These are phyloP conservation scores for Polychaeton citri DNA, from an alignment of 2,329 filamentous ascomycete genomes.

Conservation along the genomic window DNA sequence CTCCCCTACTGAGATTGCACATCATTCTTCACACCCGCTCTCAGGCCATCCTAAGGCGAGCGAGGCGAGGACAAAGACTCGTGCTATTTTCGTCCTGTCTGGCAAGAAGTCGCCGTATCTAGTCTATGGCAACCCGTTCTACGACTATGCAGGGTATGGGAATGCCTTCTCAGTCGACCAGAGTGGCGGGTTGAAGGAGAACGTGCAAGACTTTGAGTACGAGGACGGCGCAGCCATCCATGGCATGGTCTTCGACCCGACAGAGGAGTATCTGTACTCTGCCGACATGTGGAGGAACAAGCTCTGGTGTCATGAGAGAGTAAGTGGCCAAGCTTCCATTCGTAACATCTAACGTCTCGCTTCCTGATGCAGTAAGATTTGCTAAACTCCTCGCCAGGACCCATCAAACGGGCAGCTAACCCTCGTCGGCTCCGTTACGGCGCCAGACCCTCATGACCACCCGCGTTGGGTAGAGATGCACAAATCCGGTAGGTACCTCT, in stretches of 20 bases:
- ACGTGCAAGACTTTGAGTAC: constrained; percentile 63
- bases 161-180: constrained; percentile 54
- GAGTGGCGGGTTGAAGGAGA: constrained; percentile 44
- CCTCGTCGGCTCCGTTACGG: constrained; percentile 59
- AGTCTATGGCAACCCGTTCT: constrained; percentile 86
- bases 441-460: constrained; percentile 59
- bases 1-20: constrained; percentile 61
- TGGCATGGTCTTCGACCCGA: constrained; percentile 68
- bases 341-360: too few species aligned
- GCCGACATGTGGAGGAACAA: constrained; percentile 67
- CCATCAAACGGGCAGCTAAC: constrained; percentile 46
- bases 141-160: constrained; percentile 68
- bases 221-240: constrained; percentile 59
- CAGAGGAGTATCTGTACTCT: constrained; percentile 63
- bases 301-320: constrained; percentile 71
- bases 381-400: too few species aligned
- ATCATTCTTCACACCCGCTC: constrained; percentile 62
- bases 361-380: too few species aligned
- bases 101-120: constrained; percentile 63
- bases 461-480: constrained; percentile 83
- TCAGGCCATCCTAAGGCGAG: constrained; percentile 58
- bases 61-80: constrained; percentile 61
- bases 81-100: constrained; percentile 78
- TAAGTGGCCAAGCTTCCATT: too few species aligned
- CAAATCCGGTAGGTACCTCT: constrained; percentile 63